Base-by-base conservation (phyloP, 129 eudicot species). In the Centella asiatica region DNA sequence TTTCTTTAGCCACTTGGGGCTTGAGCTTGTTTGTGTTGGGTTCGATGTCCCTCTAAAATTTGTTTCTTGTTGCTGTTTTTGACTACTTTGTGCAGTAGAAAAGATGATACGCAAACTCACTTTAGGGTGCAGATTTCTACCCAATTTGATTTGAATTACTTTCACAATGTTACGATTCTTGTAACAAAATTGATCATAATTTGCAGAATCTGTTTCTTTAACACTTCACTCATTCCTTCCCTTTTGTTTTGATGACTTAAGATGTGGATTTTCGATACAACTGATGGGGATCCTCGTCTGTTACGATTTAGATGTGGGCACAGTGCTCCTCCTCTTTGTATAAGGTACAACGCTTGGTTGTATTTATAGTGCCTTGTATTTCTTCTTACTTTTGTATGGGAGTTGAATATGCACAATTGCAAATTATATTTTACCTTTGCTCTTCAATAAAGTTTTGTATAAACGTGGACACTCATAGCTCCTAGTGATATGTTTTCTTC, bases 221-320 rank as follows among this genome's bases (percentile, higher is more conserved):
- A 56, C 61, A 31, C 18, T 17, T 31, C 24, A 56, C 18, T 36
- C 4, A 4, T 28, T 54, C 44, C 18, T 45, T 8, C 44, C 27
- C 27, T 45, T 31, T 2, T 20, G 28, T 12, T 20, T 31, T 58
- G 45, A 34, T 58, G 40, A 0, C 68, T 71, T 67, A 64, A 84
- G 93, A 87, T 93, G 96, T 93, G 99, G 99, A 81, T 93, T 53
- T 93, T 93, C 25, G 88, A 93, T 67, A 82, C 99, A 56, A 88
- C 72, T 70, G 95, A 88, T 63, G 96, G 99, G 27, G 99, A 87
- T 64, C 96, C 99, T 65, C 95, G 92, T 58, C 72, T 93, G 70
- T 75, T 87, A 49, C 92, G 92, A 19, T 93, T 88, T 74, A 82
- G 95, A 78, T 87, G 88, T 67, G 99, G 99, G 50, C 99, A 93